phyloP scores from a whole-genome alignment of 2,329 filamentous ascomycete species.

The Trichophyton schoenleinii region DNA sequence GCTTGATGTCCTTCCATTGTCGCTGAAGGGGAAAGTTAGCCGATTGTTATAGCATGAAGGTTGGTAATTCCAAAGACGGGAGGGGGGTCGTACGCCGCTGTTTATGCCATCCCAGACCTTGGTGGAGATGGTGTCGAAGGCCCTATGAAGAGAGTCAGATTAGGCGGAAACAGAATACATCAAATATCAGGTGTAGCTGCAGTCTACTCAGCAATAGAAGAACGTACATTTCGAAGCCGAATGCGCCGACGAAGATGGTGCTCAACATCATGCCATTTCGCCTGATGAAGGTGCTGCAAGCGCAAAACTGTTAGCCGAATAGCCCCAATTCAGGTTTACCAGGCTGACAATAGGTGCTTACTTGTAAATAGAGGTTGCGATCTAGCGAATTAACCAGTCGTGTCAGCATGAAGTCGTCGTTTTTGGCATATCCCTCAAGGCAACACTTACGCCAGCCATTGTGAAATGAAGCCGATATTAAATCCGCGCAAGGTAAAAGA shows the following conservation, averaged over 20 bases:
- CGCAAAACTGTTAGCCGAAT: conserved; percentile 15
- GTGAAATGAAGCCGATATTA: conserved; percentile 22
- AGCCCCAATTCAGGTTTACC: not conserved
- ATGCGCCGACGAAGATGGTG: conserved; percentile 74
- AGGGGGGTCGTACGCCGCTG: conserved; percentile 60
- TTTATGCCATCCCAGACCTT: conserved; percentile 84
- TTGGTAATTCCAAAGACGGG: not conserved
- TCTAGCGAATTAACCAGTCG: conserved; percentile 20
- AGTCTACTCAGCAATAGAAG: not conserved
- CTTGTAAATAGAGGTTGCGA: conserved; percentile 48
- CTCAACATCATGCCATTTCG: conserved; percentile 80
- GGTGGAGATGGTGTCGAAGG: conserved; percentile 71
- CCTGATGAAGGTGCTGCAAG: conserved; percentile 63
- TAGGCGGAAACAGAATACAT: not conserved
- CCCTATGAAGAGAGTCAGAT: conserved; percentile 39
- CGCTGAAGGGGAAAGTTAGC: conserved; percentile 46
- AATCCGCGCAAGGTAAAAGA: not conserved
- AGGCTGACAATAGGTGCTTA: conserved; percentile 27
- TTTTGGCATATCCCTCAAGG: not conserved
- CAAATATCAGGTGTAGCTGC: not conserved
- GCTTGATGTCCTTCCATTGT: conserved; percentile 99
- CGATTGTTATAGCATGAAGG: not conserved
- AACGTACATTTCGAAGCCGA: conserved; percentile 83
- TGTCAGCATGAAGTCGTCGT: not conserved
- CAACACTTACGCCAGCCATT: conserved; percentile 47